Base-by-base conservation (phyloP, 108 stramenopile genomes). In the Phaeodactylum tricornutum region DNA sequence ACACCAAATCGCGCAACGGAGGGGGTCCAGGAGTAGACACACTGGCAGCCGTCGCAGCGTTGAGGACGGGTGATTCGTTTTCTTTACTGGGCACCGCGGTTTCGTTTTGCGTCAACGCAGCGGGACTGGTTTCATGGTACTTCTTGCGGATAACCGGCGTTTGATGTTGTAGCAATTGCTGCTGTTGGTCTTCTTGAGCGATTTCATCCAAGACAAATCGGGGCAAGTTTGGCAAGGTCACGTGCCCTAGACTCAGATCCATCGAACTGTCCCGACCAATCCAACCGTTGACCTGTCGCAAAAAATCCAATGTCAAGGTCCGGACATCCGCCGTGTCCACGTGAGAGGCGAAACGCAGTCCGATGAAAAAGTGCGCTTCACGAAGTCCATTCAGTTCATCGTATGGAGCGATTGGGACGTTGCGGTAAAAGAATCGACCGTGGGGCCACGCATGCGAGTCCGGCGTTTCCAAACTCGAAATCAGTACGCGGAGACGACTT, bases 271-370 rank as follows among this genome's bases (percentile, higher is more conserved):
- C 49, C 4, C 82, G 57, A 2, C 51, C 66, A 7, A 69, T 66
- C 76, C 81, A 88, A 5, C 63, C 58, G 47, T 88, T 87, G 34
- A 93, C 78, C 9, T 66, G 50, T 22, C 72, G 59, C 27, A 79
- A 40, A 55, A 79, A 93, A 6, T 84, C 84, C 1, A 51, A 54
- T 1, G 48, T 62, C 19, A 57, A 43, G 15, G 54, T 56, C 35
- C 61, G 51, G 41, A 93, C 41, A 53, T 88, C 67, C 17, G 84
- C 52, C 6, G 40, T 41, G 22, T 81, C 59, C 5, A 66, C 47
- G 16, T 34, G 51, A 7, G 71, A 59, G 12, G 75, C 64, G 53
- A 84, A 87, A 2, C 81, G 68, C 9, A 87, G 55, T 0, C 62
- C 83, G 43, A 92, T 64, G 51, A 80, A 84, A 39, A 81, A 77